Percentiles rank a stretch among this genome's conserved stretches.
These are phyloP conservation scores for Aspergillus baeticus DNA, from an alignment of 495 filamentous ascomycete species.

Conservation along the genomic window DNA sequence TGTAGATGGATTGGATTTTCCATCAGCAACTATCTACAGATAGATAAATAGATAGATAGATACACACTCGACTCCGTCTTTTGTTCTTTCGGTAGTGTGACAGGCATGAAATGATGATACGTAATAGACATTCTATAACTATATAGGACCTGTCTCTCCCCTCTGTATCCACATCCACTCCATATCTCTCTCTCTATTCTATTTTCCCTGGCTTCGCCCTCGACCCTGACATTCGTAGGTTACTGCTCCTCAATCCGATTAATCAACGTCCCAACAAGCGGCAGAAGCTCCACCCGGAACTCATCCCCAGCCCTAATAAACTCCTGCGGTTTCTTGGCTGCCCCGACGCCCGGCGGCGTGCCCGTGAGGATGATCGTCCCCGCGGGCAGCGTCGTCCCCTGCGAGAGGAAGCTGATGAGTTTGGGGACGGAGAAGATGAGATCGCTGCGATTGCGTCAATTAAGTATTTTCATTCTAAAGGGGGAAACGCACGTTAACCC, in stretches of 20 bases:
- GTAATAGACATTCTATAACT: too few species aligned
- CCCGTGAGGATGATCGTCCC: slow-evolving; percentile 86
- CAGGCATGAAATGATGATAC: too few species aligned
- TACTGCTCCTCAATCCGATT: slow-evolving; percentile 38
- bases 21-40: too few species aligned
- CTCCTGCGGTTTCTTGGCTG: slow-evolving; percentile 54
- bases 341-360: slow-evolving; percentile 57
- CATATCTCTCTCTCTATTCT: too few species aligned
- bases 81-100: too few species aligned
- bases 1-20: background rate
- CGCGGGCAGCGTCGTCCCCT: slow-evolving; percentile 74
- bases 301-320: slow-evolving; percentile 59
- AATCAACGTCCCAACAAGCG: slow-evolving; percentile 41
- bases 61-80: too few species aligned
- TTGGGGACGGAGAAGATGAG: slow-evolving; percentile 76
- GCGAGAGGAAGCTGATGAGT: slow-evolving; percentile 71
- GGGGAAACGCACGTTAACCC: slow-evolving; percentile 42
- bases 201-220: too few species aligned
- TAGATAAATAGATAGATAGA: background rate
- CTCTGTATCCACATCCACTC: too few species aligned
- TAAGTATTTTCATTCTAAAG: background rate
- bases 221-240: too few species aligned
- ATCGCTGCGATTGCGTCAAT: slow-evolving; percentile 43
- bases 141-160: too few species aligned
- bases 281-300: slow-evolving; percentile 56